Conservation (phyloP, 331 rosid species). For the Malus hybrid region DNA sequence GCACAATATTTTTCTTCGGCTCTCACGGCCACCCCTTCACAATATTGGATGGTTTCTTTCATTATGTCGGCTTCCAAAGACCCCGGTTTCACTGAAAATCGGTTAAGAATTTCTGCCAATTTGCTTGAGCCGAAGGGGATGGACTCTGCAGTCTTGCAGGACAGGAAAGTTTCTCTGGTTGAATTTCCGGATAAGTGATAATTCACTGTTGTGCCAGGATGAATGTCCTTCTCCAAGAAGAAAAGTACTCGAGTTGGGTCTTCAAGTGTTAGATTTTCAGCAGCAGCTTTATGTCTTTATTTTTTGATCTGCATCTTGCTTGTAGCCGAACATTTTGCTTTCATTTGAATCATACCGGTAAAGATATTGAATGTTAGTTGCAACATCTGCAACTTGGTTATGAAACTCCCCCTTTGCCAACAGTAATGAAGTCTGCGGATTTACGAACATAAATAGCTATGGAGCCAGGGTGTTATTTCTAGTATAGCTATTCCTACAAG, state of each 20-base stretch:
- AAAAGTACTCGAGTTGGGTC: constrained; percentile 20
- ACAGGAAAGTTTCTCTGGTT: no score
- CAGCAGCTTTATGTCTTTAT: not conserved
- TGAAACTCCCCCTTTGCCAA: not conserved
- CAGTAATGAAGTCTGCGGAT: not conserved
- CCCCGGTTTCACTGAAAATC: constrained; percentile 12
- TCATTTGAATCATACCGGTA: not conserved
- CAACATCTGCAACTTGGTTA: not conserved
- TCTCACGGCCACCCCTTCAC: constrained; percentile 23
- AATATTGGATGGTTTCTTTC: constrained; percentile 40
- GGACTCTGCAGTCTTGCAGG: no score
- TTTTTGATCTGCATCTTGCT: not conserved
- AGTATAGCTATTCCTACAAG: not conserved
- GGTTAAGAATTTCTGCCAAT: no score
- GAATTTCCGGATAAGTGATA: constrained; percentile 9
- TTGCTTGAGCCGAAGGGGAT: no score
- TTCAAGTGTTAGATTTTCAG: not conserved
- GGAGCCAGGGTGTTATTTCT: no score
- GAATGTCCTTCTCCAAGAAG: constrained; percentile 34
- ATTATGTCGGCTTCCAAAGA: constrained; percentile 37
- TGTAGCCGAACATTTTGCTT: not conserved
- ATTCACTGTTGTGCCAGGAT: constrained; percentile 18
- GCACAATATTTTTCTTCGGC: constrained; percentile 74
- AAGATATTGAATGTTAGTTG: not conserved
- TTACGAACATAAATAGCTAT: no score